Evolutionary conservation across 2,329 filamentous ascomycete genomes (phyloP).

Genomic region (Plenodomus lindquistii): DNA sequence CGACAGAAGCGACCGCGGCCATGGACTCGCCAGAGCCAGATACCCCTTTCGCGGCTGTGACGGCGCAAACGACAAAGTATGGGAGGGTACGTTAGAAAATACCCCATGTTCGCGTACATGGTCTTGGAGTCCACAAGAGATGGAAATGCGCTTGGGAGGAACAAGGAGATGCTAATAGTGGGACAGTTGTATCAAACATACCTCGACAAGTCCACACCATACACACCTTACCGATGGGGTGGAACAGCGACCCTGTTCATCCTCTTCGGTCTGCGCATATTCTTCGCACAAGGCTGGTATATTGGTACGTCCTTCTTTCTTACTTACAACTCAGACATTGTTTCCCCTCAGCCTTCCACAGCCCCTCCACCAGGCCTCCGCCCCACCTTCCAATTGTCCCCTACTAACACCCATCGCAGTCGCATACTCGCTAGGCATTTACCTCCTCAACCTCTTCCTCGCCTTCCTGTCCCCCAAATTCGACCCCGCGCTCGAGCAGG

Average conservation of each 20-base stretch:
- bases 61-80: conserved; percentile 77
- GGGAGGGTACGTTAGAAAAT: conserved; percentile 63
- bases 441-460: conserved; percentile 98
- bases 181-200: conserved; percentile 87
- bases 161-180: conserved; percentile 17
- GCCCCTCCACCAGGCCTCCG: background rate
- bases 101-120: background rate
- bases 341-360: background rate
- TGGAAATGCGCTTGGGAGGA: background rate
- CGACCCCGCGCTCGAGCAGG: conserved; percentile 92
- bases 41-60: conserved; percentile 90
- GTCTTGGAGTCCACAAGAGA: background rate
- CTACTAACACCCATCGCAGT: conserved; percentile 57
- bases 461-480: conserved; percentile 98
- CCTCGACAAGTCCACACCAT: conserved; percentile 91
- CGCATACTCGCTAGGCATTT: conserved; percentile 96
- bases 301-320: conserved; percentile 67
- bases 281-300: conserved; percentile 96
- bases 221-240: conserved; percentile 85
- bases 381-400: background rate
- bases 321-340: background rate
- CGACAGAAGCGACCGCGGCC: conserved; percentile 6
- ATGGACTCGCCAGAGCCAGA: conserved; percentile 92
- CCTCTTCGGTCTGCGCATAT: conserved; percentile 85
- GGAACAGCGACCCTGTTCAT: conserved; percentile 76